Base-by-base conservation (phyloP, 116 monocot species). In the Papilionanthe hybrid region DNA sequence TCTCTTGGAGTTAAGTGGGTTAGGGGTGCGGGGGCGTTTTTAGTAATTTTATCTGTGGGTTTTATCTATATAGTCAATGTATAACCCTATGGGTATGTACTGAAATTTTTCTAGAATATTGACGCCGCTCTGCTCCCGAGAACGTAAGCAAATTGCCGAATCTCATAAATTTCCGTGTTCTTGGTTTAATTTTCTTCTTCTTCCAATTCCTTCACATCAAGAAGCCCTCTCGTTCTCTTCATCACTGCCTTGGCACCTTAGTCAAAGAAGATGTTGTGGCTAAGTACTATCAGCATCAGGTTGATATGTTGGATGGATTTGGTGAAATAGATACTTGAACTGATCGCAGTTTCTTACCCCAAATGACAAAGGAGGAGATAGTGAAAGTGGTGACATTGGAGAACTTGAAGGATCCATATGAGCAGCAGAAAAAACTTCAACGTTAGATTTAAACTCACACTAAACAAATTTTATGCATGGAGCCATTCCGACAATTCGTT, bases 401-500 rank as follows among this genome's bases (percentile, higher is more conserved):
- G 79, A 90, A 94, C 72, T 66, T 94, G 67, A 90, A 79, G 84
- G 92, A 94, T 67, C 94, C 94, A 55, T 94, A 94, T 74, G 94
- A 92, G 80, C 84, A 76, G 37, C 94, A 92, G 28, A n/a, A 80
- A 77, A 11, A 92, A 92, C 78, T 92, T 94, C 86, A 87, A 92
- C 60, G 68, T 19, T 20, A 84, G 94, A 75, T 94, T 94, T 79
- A 94, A 94, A 84, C 77, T 92, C 65, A 92, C 94, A 66, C 53
- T 94, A 78, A 94, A 94, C 87, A 94, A 94, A 84, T 89, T 94
- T 63, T 94, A 94, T 82, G 94, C 94, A 5, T 94, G 94, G 94
- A 92, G 87, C 81, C 84, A 94, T 72, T 90, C 94, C 4, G 94
- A 94, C 77, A 94, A 94, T 63, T 81, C 92, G 74, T 94, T 94